Conservation (phyloP, 2,329 filamentous ascomycete species). For the Penicillium decumbens region DNA sequence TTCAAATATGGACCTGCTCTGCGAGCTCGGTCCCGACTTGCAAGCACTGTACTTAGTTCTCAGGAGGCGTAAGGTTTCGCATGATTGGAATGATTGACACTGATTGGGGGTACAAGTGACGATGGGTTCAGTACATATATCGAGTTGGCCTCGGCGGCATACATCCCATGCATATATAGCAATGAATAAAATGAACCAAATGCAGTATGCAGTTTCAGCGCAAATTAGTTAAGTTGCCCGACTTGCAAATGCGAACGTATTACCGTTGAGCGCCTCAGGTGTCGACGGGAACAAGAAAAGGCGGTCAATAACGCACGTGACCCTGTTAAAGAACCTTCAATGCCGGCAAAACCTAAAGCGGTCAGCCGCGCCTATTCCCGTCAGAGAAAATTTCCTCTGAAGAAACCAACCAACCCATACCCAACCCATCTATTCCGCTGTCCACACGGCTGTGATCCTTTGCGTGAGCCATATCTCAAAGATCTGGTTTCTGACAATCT, state of each 20-base stretch:
- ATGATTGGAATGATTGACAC: background rate
- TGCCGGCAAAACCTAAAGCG: background rate
- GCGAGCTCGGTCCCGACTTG: constrained; percentile 30
- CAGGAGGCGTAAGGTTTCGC: constrained; percentile 1
- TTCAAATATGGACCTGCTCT: constrained; percentile 29
- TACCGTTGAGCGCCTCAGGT: background rate
- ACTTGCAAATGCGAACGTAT: background rate
- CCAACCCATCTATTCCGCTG: constrained; percentile 4
- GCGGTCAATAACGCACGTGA: background rate
- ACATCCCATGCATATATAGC: background rate
- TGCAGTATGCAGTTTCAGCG: background rate
- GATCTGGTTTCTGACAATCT: constrained; percentile 18
- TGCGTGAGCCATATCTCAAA: constrained; percentile 19
- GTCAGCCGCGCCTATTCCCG: background rate
- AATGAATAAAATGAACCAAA: background rate
- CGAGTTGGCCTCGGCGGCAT: background rate
- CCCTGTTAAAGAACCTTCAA: background rate
- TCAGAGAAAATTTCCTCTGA: background rate
- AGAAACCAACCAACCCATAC: background rate
- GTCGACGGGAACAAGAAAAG: background rate
- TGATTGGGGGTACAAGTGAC: background rate
- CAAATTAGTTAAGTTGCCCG: background rate
- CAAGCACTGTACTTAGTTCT: constrained; percentile 16
- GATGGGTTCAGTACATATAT: background rate
- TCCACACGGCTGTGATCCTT: constrained; percentile 10